These are phyloP conservation scores for Xylaria grammica DNA, from an alignment of 495 filamentous ascomycete species.

Conservation along the genomic window DNA sequence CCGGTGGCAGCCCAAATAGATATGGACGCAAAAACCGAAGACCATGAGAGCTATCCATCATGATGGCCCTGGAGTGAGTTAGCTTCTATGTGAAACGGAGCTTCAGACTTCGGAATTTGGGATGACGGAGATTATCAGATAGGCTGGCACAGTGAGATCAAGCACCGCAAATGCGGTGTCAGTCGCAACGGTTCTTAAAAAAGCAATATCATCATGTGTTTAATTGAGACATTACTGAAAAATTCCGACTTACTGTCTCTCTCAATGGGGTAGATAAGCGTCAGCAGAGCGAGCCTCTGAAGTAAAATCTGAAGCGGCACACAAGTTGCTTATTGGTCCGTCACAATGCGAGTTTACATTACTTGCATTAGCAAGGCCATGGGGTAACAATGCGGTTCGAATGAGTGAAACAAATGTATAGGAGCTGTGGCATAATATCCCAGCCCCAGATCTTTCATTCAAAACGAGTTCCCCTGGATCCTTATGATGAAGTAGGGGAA, in stretches of 20 bases:
- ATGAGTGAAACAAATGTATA: too few relatives aligned
- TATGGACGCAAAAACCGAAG: constrained; percentile 62
- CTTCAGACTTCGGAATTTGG: neutral
- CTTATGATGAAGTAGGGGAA: too few relatives aligned
- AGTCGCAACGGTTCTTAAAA: constrained; percentile 95
- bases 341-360: too few relatives aligned
- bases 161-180: constrained; percentile 63
- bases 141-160: constrained; percentile 63
- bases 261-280: neutral
- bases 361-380: neutral
- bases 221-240: neutral
- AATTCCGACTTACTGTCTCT: constrained; percentile 2
- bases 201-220: constrained; percentile 52
- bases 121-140: constrained; percentile 43
- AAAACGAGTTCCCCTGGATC: too few relatives aligned
- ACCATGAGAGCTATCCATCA: constrained; percentile 44
- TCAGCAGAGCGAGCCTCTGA: neutral
- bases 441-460: too few relatives aligned
- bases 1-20: constrained; percentile 44
- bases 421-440: too few relatives aligned
- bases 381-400: too few relatives aligned
- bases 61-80: constrained; percentile 23
- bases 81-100: constrained; percentile 11
- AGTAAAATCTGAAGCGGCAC: too few relatives aligned
- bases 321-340: too few relatives aligned